Base-by-base conservation (phyloP, 2,329 filamentous ascomycete species). In the Colletotrichum orbiculare region DNA sequence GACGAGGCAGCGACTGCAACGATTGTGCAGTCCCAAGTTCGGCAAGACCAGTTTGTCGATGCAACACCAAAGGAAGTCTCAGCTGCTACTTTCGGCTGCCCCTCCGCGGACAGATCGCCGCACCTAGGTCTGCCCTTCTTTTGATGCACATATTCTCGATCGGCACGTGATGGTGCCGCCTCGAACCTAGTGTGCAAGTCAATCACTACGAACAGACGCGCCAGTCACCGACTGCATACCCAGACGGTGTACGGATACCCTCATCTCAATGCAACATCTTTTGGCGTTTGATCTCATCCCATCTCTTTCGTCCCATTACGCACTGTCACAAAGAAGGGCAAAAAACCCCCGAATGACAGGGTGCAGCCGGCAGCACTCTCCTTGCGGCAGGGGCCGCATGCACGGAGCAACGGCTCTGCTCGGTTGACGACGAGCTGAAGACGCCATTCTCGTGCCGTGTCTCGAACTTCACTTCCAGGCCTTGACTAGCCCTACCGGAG, bases 231-330 rank as follows among this genome's bases (percentile, higher is more conserved):
- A 25, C 25, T 25, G 25, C 25, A 25, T 25, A 25, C 25, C 25
- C 25, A 25, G 25, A 25, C 25, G 25, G 25, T 5, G 37, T 50
- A 17, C 15, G 15, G 15, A 17, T 17, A 17, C 12, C 45, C 12
- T 33, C 39, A 43, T 33, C 6, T 13, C 8, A 12, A 9, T 25
- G 25, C 25, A 25, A 12, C 10, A 17, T 13, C 45, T 25, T 7
- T 35, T 54, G 48, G 7, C 33, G 15, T 35, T 48, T 42, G 39
- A 38, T 63, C 41, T 49, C 54, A 43, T 58, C 55, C 45, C 35
- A 58, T 58, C 38, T 54, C 17, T 33, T 13, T 11, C 49, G 38
- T 41, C 56, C 50, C 38, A 39, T 54, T 25, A 13, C 47, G 13
- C 3, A 38, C 35, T 49, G 56, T 33, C 56, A 45, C 25, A 12